Base-by-base conservation (phyloP, 1,139 yeast species). In the Saccharomyces uvarum region DNA sequence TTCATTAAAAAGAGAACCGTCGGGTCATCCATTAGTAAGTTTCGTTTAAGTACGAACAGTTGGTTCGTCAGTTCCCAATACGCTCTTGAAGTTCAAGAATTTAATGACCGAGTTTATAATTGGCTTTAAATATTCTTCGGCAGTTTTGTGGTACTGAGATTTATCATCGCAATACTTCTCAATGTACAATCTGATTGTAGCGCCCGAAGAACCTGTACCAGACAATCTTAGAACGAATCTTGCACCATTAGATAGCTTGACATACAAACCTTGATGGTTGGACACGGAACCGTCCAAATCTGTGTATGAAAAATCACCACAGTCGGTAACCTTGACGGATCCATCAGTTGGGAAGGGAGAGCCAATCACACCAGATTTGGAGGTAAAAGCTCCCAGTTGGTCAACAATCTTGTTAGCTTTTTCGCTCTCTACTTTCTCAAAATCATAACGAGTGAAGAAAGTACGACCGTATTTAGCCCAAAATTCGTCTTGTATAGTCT, bases 161-260 rank as follows among this genome's bases (percentile, higher is more conserved):
- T 74, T 70, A 65, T 89, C 95, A 53, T 72, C 66, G 47, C 86
- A 82, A 73, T 88, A 90, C 73, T 84, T 85, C 73, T 93, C 99
- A 70, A 91, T 77, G 73, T 93, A 93, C 62, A 93, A 77, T 73
- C 99, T 83, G 58, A 95, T 91, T 1, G 99, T 93, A 19, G 99
- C 98, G 50, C 99, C 99, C 1, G 96, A 84, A 1, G 98, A 90
- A 7, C 99, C 99, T 9, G 99, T 93, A 56, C 99, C 99, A 0
- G 97, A 89, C 62, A 93, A 79, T 72, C 99, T 85, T 51, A 89
- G 88, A 48, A 95, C 88, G 56, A 91, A 81, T 71, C 98, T 82
- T 57, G 89, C 80, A 2, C 98, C 98, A 64, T 84, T 86, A 49
- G 79, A 79, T 61, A 91, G 80, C 72, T 86, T 90, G 62, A 90